Evolutionary conservation across 805 yeast genomes (phyloP).

Genomic region (Wickerhamomyces bovis): DNA sequence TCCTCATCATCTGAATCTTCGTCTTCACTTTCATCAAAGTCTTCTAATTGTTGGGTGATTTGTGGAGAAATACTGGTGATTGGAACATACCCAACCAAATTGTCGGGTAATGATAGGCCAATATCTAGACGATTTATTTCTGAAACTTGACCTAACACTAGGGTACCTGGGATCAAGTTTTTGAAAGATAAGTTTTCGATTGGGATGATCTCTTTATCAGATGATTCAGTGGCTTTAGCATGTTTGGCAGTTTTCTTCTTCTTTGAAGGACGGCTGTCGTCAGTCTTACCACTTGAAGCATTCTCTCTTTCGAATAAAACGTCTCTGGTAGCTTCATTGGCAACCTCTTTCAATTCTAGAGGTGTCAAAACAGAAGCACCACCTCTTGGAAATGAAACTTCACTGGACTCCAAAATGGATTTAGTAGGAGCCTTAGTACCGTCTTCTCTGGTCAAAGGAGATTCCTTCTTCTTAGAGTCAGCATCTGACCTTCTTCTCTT

Average conservation of each 20-base stretch:
- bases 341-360: constrained; percentile 84
- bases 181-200: constrained; percentile 61
- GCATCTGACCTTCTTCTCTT: constrained; percentile 47
- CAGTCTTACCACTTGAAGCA: constrained; percentile 10
- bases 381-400: constrained; percentile 83
- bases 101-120: constrained; percentile 71
- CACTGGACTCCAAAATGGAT: constrained; percentile 32
- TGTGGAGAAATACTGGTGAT: constrained; percentile 65
- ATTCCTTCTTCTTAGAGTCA: constrained; percentile 28
- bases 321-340: constrained; percentile 88
- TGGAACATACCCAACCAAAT: constrained; percentile 72
- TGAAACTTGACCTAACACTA: constrained; percentile 70
- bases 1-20: constrained; percentile 34
- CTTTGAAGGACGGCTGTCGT: constrained; percentile 25
- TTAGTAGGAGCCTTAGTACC: constrained; percentile 30
- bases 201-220: constrained; percentile 30
- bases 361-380: constrained; percentile 85
- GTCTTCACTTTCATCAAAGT: constrained; percentile 41
- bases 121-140: constrained; percentile 58
- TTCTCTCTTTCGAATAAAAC: constrained; percentile 53
- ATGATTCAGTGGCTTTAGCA: constrained; percentile 25
- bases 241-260: constrained; percentile 34
- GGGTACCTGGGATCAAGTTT: constrained; percentile 62
- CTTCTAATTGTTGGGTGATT: constrained; percentile 51
- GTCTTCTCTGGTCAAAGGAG: constrained; percentile 35